A percentile compares a stretch with the other conserved stretches of the same genome.
These are phyloP conservation scores for Phytomonas sp. DNA, from an alignment of 208 protist species.

Conservation along the genomic window DNA sequence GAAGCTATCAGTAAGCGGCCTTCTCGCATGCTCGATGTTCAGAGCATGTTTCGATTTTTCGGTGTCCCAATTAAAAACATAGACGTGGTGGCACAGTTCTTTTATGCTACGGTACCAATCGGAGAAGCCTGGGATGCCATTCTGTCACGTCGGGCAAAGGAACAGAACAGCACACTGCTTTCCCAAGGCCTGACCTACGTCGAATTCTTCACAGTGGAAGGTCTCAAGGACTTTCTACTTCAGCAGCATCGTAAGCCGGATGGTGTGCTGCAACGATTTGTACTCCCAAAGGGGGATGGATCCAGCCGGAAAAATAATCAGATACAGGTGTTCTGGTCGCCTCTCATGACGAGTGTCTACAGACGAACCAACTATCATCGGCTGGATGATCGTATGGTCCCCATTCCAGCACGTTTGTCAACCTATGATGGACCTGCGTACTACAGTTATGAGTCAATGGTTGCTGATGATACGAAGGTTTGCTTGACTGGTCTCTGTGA, in stretches of 20 bases:
- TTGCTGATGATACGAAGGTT: constrained; percentile 74
- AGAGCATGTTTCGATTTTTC: constrained; percentile 77
- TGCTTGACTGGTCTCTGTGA: constrained; percentile 65
- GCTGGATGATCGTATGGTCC: constrained; percentile 49
- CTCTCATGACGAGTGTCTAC: constrained; percentile 76
- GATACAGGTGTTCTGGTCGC: constrained; percentile 86
- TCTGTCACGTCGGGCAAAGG: constrained; percentile 4
- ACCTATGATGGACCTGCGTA: constrained; percentile 84
- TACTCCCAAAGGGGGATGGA: constrained; percentile 74
- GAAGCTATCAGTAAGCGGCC: constrained; percentile 75
- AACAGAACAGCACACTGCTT: constrained; percentile 11
- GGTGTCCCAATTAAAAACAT: constrained; percentile 24
- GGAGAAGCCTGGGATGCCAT: constrained; percentile 35
- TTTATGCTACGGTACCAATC: constrained; percentile 43
- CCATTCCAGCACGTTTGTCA: constrained; percentile 39
- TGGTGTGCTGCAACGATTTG: constrained; percentile 87
- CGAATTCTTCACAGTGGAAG: constrained; percentile 77
- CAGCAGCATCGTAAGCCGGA: constrained; percentile 70
- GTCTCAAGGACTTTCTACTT: constrained; percentile 78
- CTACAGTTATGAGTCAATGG: constrained; percentile 69
- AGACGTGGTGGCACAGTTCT: constrained; percentile 84
- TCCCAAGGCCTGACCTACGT: constrained; percentile 62
- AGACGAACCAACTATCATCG: constrained; percentile 70
- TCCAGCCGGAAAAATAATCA: constrained; percentile 62
- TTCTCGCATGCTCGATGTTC: constrained; percentile 76